Percentiles rank a stretch among this genome's conserved stretches.
Conservation (phyloP, 2,329 filamentous ascomycete species). For the Mycosphaerella arachidis region DNA sequence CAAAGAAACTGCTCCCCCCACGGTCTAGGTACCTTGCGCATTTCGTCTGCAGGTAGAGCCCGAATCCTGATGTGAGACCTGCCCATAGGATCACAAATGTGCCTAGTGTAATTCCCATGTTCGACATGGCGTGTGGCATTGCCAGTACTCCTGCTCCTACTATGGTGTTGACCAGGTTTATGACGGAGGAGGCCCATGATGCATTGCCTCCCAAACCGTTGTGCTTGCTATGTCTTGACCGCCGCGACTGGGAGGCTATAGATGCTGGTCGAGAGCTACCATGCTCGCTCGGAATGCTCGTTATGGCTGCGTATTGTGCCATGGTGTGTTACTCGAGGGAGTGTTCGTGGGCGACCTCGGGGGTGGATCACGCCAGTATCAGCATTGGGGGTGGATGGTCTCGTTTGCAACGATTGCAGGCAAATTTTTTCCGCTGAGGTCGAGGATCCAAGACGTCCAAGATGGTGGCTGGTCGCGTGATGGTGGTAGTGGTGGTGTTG, state of each 20-base stretch:
- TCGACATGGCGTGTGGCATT: constrained; percentile 91
- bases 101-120: constrained; percentile 89
- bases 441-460: too few species aligned
- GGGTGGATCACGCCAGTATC: constrained; percentile 2
- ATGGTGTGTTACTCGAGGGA: constrained; percentile 25
- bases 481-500: too few species aligned
- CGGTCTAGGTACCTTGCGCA: constrained; percentile 91
- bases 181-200: constrained; percentile 82
- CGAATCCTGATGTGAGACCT: constrained; percentile 81
- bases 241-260: constrained; percentile 45
- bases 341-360: neutral
- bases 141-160: constrained; percentile 91
- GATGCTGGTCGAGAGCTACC: constrained; percentile 38
- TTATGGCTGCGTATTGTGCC: constrained; percentile 46
- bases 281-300: constrained; percentile 35
- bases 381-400: neutral
- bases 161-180: constrained; percentile 96
- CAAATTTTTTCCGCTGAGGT: too few species aligned
- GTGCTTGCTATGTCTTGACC: constrained; percentile 63
- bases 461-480: too few species aligned
- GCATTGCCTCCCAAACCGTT: constrained; percentile 67
- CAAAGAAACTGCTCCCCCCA: constrained; percentile 86
- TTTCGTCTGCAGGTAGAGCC: constrained; percentile 87
- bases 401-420: neutral
- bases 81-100: constrained; percentile 86